Base-by-base conservation (phyloP, 2,329 filamentous ascomycete species). In the Beauveria medogensis region DNA sequence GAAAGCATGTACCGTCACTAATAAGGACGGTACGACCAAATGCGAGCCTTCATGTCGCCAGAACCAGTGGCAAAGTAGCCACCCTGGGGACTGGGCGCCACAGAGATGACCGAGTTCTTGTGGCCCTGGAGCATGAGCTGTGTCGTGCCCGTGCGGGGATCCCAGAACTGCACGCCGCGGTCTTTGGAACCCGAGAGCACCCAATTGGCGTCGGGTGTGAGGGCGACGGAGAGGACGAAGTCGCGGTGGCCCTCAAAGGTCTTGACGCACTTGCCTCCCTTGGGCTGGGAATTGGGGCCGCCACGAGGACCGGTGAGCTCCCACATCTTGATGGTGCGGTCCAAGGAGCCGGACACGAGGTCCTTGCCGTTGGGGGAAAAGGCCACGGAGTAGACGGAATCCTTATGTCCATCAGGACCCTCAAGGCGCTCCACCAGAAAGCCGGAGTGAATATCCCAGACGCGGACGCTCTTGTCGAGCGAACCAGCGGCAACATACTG, bases 321-420 rank as follows among this genome's bases (percentile, higher is more conserved):
- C 92, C 94, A 99, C 89, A 97, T 96, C 80, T 97, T 96, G 80
- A 97, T 97, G 0, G 93, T 97, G 81, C 96, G 96, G 74, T 99
- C 94, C 67, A 97, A 79, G 81, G 90, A 95, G 65, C 94, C 94
- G 69, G 90, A 95, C 70, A 97, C 93, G 46, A 99, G 86, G 67
- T 96, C 91, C 69, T 92, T 90, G 64, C 93, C 93, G 68, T 90
- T 93, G 30, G 94, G 94, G 16, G 92, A 92, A 75, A 99, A 99
- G 0, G 94, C 93, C 24, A 99, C 94, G 14, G 89, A 93, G 74
- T 97, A 97, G 24, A 97, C 94, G 68, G 90, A 95, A 65, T 99
- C 94, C 76, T 96, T 96, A 80, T 97, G 94, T 14, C 94, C 94
- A 65, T 95, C 90, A 5, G 91, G 88, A 20, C 92, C 93, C 73